Evolutionary conservation across 2,329 filamentous ascomycete species (phyloP).

Genomic region (Basipetospora chlamydospora): DNA sequence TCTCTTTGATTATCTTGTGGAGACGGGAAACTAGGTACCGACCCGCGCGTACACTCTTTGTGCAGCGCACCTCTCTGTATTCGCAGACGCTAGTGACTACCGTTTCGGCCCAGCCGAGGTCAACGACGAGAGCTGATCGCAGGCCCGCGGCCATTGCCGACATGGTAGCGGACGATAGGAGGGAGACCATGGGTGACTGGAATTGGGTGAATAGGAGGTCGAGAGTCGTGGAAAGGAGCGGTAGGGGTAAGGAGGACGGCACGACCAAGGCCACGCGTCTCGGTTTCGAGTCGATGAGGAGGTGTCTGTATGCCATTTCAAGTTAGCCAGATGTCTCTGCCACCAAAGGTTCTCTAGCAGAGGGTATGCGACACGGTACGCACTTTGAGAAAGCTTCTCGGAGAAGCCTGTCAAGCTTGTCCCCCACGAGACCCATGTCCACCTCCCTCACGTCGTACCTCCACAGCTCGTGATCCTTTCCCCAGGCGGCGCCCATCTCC

Average conservation of each 20-base stretch:
- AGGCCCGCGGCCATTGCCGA: constrained; percentile 65
- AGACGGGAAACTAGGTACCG: constrained; percentile 57
- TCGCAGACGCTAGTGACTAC: constrained; percentile 78
- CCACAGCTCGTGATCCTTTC: constrained; percentile 61
- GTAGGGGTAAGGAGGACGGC: constrained; percentile 63
- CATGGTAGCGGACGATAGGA: constrained; percentile 66
- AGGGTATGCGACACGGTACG: constrained; percentile 3
- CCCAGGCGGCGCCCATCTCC: constrained; percentile 40
- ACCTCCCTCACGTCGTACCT: constrained; percentile 54
- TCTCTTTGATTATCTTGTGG: constrained; percentile 44
- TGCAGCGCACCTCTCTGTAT: constrained; percentile 64
- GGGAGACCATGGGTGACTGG: constrained; percentile 64
- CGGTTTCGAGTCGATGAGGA: constrained; percentile 61
- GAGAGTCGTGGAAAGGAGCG: constrained; percentile 60
- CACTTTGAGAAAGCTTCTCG: constrained; percentile 72
- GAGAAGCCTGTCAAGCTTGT: constrained; percentile 73
- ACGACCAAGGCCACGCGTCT: constrained; percentile 62
- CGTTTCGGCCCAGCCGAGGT: constrained; percentile 88
- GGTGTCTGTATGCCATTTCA: constrained; percentile 31
- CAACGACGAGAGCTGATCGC: constrained; percentile 72
- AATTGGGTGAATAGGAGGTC: constrained; percentile 70
- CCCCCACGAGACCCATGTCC: constrained; percentile 67
- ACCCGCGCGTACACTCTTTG: constrained; percentile 59
- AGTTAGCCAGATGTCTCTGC: constrained; percentile 6
- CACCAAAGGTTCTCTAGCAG: background rate